Percentiles rank a stretch among this genome's conserved stretches.
Evolutionary conservation across 768 basidiomycete species (phyloP).

Genomic region (Suillus sp.): DNA sequence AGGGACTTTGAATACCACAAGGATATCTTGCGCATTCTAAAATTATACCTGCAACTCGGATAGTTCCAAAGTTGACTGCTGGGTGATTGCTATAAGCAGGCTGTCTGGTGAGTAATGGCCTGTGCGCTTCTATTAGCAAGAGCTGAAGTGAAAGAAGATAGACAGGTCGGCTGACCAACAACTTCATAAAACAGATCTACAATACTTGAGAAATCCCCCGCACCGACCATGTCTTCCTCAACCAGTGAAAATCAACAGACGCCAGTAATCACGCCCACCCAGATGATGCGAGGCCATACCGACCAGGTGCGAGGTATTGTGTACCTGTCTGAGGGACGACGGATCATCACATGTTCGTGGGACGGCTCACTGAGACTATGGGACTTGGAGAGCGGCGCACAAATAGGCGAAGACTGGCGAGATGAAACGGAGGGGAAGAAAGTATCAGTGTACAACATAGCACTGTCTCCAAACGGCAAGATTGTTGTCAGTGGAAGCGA

Average conservation of each 20-base stretch:
- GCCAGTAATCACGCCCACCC: too few relatives aligned
- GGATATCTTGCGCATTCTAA: too few relatives aligned
- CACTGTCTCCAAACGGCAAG: background rate
- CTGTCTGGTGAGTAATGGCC: slow-evolving; percentile 12
- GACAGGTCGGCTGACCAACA: too few relatives aligned
- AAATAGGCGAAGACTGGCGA: background rate
- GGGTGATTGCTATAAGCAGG: too few relatives aligned
- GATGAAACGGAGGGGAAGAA: background rate
- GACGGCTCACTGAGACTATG: background rate
- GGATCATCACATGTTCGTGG: background rate
- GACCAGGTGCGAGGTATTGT: background rate
- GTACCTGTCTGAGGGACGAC: background rate
- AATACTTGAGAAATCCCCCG: background rate
- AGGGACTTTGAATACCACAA: too few relatives aligned
- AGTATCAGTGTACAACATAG: background rate
- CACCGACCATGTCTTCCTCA: background rate
- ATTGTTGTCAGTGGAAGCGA: background rate
- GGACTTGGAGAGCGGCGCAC: background rate
- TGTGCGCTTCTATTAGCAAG: too few relatives aligned
- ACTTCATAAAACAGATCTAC: too few relatives aligned
- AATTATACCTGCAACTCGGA: too few relatives aligned
- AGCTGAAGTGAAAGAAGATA: too few relatives aligned
- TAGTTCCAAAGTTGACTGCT: too few relatives aligned
- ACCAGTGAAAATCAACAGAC: background rate
- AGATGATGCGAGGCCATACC: background rate